Evolutionary conservation across 306 rosid species (phyloP), one percentile per base, ranked within the genome.

Genomic region (Glycine latifolia): DNA sequence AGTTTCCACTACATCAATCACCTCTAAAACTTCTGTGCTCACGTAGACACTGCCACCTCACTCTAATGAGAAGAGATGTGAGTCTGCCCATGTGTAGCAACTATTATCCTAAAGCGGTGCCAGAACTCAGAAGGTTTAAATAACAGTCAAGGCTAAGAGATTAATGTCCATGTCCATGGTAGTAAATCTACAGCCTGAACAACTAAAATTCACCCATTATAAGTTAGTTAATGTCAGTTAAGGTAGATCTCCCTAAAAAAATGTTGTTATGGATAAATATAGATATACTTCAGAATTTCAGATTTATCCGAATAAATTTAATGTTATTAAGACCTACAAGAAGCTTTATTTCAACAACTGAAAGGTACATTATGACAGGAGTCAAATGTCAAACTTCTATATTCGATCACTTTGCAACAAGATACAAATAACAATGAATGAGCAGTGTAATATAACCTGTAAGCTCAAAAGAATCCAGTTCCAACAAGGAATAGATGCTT

Each of bases 271-370:
- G 31, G 31, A 0, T 26, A 26, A 26, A 26, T 26, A 26, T 26
- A 26, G 2, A 26, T 43, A 43, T 73, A 56, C n/a, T 10, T 16
- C 71, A 13, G 10, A 59, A 53, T 52, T 69, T 52, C 74, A 15
- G 3, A 73, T 15, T 50, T 17, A 67, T 39, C 56, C 43, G 47
- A 61, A 16, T 58, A 50, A 50, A 80, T 14, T 10, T 56, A 33
- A 66, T 16, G 44, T 10, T 47, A 66, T 66, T 11, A 63, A 37
- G 56, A 78, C 48, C 69, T 73, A 37, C 16, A 80, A 52, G 41
- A 74, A 10, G 73, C 62, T 75, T 17, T 26, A 26, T 54, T 49
- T 2, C 7, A 83, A 58, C 73, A 79, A n/a, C 52, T 73, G 61
- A 13, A 65, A 35, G 47, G 44, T 65, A 8, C 17, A 55, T 20